Evolutionary conservation across 2,329 filamentous ascomycete genomes (phyloP).

Genomic region (Aureobasidium leucospermi): DNA sequence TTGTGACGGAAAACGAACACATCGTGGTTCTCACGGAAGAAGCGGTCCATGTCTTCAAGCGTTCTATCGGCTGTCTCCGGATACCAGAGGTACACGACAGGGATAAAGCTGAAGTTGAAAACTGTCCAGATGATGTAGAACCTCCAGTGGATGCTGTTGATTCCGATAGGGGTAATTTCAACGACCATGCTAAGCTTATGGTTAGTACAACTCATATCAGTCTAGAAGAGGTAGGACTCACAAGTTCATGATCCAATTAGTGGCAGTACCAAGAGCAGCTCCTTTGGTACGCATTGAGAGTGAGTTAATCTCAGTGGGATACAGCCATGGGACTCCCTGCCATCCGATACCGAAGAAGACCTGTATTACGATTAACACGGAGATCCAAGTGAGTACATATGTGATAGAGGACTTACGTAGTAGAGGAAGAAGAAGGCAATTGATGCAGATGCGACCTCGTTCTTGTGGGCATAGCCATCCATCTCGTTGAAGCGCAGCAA

Average conservation of each 20-base stretch:
- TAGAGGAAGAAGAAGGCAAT: slow-evolving; percentile 48
- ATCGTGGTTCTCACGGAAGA: slow-evolving; percentile 23
- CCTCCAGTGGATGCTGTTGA: slow-evolving; percentile 25
- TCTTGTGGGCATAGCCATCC: slow-evolving; percentile 20
- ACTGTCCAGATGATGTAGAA: slow-evolving; percentile 24
- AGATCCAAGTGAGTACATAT: slow-evolving; percentile 17
- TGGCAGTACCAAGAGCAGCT: slow-evolving; percentile 43
- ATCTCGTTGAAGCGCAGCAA: slow-evolving; percentile 38
- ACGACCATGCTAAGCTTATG: slow-evolving; percentile 24
- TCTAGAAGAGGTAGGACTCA: background rate
- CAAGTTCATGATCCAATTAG: slow-evolving; percentile 43
- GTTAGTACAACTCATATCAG: background rate
- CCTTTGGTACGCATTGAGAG: slow-evolving; percentile 44
- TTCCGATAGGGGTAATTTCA: slow-evolving; percentile 38
- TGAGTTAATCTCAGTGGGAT: slow-evolving; percentile 43
- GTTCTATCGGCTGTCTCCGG: slow-evolving; percentile 28
- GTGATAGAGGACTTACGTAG: slow-evolving; percentile 26
- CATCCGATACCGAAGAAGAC: slow-evolving; percentile 46
- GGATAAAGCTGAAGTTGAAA: slow-evolving; percentile 33
- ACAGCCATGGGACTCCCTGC: slow-evolving; percentile 32
- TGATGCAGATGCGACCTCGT: slow-evolving; percentile 32
- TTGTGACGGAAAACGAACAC: slow-evolving; percentile 43
- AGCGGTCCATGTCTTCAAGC: slow-evolving; percentile 27
- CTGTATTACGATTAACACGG: too few species aligned
- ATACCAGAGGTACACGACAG: slow-evolving; percentile 36